Conservation (phyloP, 2,329 filamentous ascomycete species). For the Aureobasidium sp. region DNA sequence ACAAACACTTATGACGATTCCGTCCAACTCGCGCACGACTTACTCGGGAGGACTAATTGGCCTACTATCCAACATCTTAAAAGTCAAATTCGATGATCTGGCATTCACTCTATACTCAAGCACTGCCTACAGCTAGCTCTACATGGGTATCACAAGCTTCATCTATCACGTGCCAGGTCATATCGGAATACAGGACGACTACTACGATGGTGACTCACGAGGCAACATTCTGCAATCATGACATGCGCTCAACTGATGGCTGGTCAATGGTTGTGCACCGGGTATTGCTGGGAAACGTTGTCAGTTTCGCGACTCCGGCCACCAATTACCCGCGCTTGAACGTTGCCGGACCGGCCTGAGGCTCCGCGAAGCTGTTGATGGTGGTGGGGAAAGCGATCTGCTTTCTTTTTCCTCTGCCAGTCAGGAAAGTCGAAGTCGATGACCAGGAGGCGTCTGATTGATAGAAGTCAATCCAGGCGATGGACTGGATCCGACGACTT, state of each 20-base stretch:
- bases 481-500: neutral
- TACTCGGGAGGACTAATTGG: too few relatives aligned
- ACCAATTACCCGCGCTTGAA: neutral
- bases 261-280: neutral
- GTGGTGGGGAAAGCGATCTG: neutral
- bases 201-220: too few relatives aligned
- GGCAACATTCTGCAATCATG: too few relatives aligned
- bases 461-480: neutral
- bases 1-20: too few relatives aligned
- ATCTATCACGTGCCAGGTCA: too few relatives aligned
- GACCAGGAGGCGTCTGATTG: neutral
- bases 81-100: too few relatives aligned
- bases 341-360: constrained; percentile 1
- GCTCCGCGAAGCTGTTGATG: constrained; percentile 4
- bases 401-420: neutral
- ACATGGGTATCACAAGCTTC: too few relatives aligned
- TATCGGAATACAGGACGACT: too few relatives aligned
- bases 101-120: too few relatives aligned
- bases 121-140: too few relatives aligned
- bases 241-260: neutral
- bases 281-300: neutral
- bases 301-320: neutral
- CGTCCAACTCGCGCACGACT: too few relatives aligned
- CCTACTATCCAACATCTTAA: too few relatives aligned
- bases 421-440: neutral